Percentiles rank a stretch among this genome's conserved stretches.
These are phyloP conservation scores for Cladophialophora immunda DNA, from an alignment of 2,329 filamentous ascomycete species.

Conservation along the genomic window DNA sequence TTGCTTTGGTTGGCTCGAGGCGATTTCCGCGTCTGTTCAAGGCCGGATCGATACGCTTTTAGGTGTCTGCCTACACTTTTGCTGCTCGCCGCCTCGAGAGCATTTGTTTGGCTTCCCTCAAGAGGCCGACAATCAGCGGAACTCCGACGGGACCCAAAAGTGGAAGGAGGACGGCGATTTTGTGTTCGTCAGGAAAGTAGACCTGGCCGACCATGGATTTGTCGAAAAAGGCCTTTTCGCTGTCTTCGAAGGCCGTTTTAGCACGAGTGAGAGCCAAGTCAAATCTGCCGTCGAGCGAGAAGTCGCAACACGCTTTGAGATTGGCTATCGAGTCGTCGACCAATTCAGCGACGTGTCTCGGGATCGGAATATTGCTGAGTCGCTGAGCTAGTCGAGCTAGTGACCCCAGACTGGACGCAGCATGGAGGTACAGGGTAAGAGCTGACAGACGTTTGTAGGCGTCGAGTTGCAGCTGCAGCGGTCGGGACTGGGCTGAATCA, in stretches of 20 bases:
- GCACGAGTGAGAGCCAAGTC: conserved; percentile 78
- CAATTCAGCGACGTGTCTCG: conserved; percentile 82
- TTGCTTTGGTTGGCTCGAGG: neutral
- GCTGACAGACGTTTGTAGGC: conserved; percentile 86
- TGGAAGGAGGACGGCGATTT: conserved; percentile 93
- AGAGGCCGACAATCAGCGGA: conserved; percentile 80
- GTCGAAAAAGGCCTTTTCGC: conserved; percentile 95
- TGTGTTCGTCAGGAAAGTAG: conserved; percentile 98
- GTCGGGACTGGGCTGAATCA: conserved; percentile 50
- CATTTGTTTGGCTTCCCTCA: conserved; percentile 78
- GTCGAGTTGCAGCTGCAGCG: conserved; percentile 83
- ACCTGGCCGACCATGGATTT: conserved; percentile 99
- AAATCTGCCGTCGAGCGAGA: conserved; percentile 69
- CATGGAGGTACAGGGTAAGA: conserved; percentile 83
- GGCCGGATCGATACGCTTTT: neutral
- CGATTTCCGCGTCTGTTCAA: neutral
- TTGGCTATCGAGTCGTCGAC: conserved; percentile 82
- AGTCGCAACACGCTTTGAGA: conserved; percentile 72
- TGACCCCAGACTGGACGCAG: conserved; percentile 92
- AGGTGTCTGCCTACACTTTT: conserved; percentile 36
- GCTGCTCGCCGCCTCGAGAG: conserved; percentile 43
- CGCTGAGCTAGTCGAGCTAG: conserved; percentile 84
- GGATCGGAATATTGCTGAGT: conserved; percentile 90
- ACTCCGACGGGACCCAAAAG: conserved; percentile 90
- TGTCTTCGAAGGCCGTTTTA: conserved; percentile 83